Base-by-base conservation (phyloP, 179 eudicot species). In the Beta macrorhiza region DNA sequence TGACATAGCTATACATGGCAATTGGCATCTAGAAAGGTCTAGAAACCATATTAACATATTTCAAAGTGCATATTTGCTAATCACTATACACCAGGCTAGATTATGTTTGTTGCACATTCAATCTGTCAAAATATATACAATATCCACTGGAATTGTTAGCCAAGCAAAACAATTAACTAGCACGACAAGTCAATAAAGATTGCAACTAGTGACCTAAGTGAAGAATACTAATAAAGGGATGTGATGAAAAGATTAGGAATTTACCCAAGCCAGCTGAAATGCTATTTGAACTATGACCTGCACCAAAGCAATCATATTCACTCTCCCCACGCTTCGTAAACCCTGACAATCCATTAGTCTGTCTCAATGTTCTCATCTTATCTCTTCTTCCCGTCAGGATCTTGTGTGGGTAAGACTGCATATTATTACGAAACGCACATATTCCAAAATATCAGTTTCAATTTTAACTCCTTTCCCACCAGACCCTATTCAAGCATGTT, bases 281-380 rank as follows among this genome's bases (percentile, higher is more conserved):
- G 74, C 92, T 96, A 62, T 92, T 96, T 32, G 99, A 96, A 85
- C 99, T 96, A 80, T 96, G 98, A 37, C 99, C 99, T 2, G 99
- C 87, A 58, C 98, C 99, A 85, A 96, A 96, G 89, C 89, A 78
- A 89, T 96, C 99, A 80, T 92, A 91, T 65, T 91, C 96, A 72
- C 98, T 96, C 86, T 96, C 99, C 17, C 94, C 88, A 8, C 98
- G 93, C 86, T 96, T 96, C n/a, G 99, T 94, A 81, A 94, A 96
- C 0, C 98, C 98, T 13, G 94, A 78, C 32, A 96, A 84, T 20
- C 99, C 99, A 72, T 91, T 81, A 9, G 97, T 96, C 85, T 96
- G 99, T 76, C 97, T 96, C 57, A 96, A 83, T 73, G 99, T 96
- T 22, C 83, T 87, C 99, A 94, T 96, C 87, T 78, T 90, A 83